Conservation (phyloP, 768 basidiomycete genomes). For the Tricholoma terreum region DNA sequence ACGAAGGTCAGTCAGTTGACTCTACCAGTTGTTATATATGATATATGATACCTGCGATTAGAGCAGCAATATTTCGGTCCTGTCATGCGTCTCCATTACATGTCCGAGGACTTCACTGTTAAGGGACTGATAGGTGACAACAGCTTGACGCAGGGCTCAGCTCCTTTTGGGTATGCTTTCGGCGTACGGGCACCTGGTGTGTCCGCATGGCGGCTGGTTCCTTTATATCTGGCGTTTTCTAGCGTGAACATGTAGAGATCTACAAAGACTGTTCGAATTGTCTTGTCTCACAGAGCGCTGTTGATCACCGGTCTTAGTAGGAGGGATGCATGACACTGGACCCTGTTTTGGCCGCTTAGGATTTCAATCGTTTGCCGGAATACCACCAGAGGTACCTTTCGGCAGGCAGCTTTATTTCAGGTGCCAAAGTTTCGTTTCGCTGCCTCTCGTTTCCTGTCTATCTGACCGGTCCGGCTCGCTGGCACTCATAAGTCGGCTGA, state of each 20-base stretch:
- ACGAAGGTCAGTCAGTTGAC: background rate
- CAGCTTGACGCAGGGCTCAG: background rate
- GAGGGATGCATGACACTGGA: no score
- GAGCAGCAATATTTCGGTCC: background rate
- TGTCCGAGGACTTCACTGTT: background rate
- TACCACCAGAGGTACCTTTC: no score
- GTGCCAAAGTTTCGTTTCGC: background rate
- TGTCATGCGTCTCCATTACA: background rate
- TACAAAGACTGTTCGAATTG: no score
- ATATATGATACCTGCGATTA: background rate
- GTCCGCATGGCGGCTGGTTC: background rate
- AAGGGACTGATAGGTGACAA: background rate
- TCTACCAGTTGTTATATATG: background rate
- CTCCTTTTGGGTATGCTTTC: background rate
- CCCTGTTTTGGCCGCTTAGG: no score
- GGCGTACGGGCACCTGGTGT: background rate
- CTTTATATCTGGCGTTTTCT: no score
- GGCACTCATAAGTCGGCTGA: constrained; percentile 19
- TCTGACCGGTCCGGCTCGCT: background rate
- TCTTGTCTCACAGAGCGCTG: no score
- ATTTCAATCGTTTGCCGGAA: background rate
- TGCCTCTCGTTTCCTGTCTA: background rate
- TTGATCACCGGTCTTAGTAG: no score
- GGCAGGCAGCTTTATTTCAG: background rate
- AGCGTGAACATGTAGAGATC: no score